Evolutionary conservation across 176 grass and related monocot species (phyloP).

Genomic region (Oryza brachyantha): DNA sequence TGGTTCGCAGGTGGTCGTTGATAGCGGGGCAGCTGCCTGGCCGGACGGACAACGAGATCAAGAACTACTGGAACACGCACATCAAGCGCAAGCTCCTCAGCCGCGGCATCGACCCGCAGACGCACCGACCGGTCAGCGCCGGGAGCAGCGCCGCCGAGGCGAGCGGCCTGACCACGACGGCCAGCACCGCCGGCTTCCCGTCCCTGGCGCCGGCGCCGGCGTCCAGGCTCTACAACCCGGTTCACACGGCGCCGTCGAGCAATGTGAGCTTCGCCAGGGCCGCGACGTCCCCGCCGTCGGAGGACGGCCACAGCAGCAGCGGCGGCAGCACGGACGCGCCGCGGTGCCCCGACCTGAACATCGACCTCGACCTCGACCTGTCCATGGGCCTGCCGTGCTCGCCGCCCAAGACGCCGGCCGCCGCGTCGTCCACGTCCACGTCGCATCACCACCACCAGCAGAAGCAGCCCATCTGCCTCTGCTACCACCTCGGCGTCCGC

Average conservation of each 20-base stretch:
- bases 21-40: slow-evolving; percentile 80
- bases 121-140: slow-evolving; percentile 54
- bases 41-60: slow-evolving; percentile 91
- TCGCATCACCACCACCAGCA: slow-evolving; percentile 21
- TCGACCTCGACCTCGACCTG: slow-evolving; percentile 74
- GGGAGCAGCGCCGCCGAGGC: neutral
- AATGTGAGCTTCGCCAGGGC: slow-evolving; percentile 19
- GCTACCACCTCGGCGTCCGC: slow-evolving; percentile 70
- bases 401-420: slow-evolving; percentile 42
- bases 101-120: slow-evolving; percentile 84
- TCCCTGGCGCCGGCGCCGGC: neutral
- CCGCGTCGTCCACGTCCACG: slow-evolving; percentile 22
- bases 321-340: slow-evolving; percentile 56
- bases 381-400: slow-evolving; percentile 64
- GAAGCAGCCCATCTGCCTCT: slow-evolving; percentile 50
- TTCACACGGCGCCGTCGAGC: neutral
- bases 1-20: slow-evolving; percentile 68
- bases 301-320: slow-evolving; percentile 56
- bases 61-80: slow-evolving; percentile 98
- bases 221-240: neutral
- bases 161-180: slow-evolving; percentile 31
- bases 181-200: slow-evolving; percentile 11
- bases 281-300: neutral
- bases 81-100: slow-evolving; percentile 84
- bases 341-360: slow-evolving; percentile 84